Evolutionary conservation across 805 yeast genomes (phyloP), one percentile per base, ranked within the genome.

Genomic region (Lipomyces orientalis): DNA sequence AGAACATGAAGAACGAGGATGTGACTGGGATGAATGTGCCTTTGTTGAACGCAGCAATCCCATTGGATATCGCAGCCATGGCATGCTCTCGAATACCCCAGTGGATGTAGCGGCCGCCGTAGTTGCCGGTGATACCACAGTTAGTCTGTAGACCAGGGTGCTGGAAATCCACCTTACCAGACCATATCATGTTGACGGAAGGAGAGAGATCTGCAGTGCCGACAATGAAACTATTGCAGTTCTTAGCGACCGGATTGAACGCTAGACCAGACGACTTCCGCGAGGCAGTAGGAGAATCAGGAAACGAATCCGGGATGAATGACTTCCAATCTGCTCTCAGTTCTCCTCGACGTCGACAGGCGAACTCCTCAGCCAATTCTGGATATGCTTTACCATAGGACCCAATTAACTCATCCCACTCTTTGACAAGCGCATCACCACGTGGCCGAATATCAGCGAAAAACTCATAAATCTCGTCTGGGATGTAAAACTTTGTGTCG

Each of bases 11-110:
- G 74, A 80, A 81, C 0, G 84, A 73, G 1, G 83, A 80, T 4
- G 82, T 80, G 22, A 80, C 76, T 1, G 83, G 82, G 62, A 81
- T 76, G 69, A 81, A 77, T 22, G 80, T 76, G 9, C 81, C 81
- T 60, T 73, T 69, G 60, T 73, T 70, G 68, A 66, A 80, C 81
- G 54, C 83, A 76, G 58, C 81, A 76, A 61, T 80, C n/a, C n/a
- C n/a, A n/a, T n/a, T n/a, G n/a, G n/a, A n/a, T n/a, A n/a, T n/a
- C n/a, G n/a, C n/a, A n/a, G 10, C 65, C 81, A 78, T 78, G 4
- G 78, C 79, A 64, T 76, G 79, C 64, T 78, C 81, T 54, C 81
- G 71, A 31, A 78, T 73, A 61, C 81, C 81, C 65, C 72, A 78
- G 55, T 76, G 78, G 49, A 77, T 71, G 60, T 77, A 77, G 51